These are phyloP conservation scores for Mortierella polycephala DNA, from an alignment of 371 early-diverging fungal species.

Conservation along the genomic window DNA sequence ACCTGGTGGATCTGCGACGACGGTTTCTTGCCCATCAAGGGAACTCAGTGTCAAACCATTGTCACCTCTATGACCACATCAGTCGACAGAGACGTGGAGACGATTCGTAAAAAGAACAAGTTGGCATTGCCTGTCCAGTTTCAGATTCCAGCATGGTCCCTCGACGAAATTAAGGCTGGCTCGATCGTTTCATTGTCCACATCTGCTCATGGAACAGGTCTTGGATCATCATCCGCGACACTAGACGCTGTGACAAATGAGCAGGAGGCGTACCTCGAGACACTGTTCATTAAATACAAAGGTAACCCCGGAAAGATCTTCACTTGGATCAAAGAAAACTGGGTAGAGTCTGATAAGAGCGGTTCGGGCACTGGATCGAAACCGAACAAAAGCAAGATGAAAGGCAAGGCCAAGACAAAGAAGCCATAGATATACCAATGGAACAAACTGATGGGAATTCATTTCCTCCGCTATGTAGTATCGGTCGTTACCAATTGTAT, in stretches of 20 bases:
- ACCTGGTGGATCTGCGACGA: constrained; percentile 54
- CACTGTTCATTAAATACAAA: constrained; percentile 20
- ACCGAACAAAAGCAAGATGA: constrained; percentile 3
- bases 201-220: background rate
- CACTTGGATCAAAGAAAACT: constrained; percentile 30
- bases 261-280: constrained; percentile 20
- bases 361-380: background rate
- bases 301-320: constrained; percentile 37
- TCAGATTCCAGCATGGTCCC: constrained; percentile 43
- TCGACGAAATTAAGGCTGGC: constrained; percentile 39
- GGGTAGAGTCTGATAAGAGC: constrained; percentile 10
- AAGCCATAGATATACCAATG: too few relatives aligned
- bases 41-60: constrained; percentile 27
- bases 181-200: constrained; percentile 24
- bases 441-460: too few relatives aligned
- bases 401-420: constrained; percentile 15
- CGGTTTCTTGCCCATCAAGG: constrained; percentile 36
- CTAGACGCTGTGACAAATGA: constrained; percentile 15
- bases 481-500: too few relatives aligned
- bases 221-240: background rate
- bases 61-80: constrained; percentile 10
- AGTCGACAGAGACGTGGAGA: constrained; percentile 13
- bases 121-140: constrained; percentile 19
- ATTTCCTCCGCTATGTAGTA: too few relatives aligned
- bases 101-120: constrained; percentile 33